These are phyloP conservation scores for Cyathus striatus DNA, from an alignment of 768 basidiomycete species.

Conservation along the genomic window DNA sequence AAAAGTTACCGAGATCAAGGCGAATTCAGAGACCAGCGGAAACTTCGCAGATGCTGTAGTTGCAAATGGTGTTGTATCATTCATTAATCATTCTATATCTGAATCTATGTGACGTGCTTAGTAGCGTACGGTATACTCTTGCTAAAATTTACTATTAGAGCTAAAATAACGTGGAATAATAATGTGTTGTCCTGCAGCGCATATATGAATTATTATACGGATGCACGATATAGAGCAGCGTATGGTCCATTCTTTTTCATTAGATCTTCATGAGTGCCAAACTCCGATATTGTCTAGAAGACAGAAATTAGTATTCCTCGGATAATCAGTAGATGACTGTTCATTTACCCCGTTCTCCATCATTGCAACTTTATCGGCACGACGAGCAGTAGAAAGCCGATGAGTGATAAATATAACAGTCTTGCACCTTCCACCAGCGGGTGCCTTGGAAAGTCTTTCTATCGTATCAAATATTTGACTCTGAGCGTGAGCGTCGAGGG, in stretches of 20 bases:
- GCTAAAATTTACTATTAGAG: neutral
- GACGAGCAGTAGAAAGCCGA: constrained; percentile 72
- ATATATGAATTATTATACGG: constrained; percentile 35
- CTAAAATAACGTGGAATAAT: constrained; percentile 2
- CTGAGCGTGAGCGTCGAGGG: constrained; percentile 76
- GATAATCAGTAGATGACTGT: constrained; percentile 6
- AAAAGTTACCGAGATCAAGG: constrained; percentile 29
- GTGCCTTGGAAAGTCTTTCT: constrained; percentile 53
- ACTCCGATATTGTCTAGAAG: constrained; percentile 67
- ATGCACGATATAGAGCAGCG: constrained; percentile 65
- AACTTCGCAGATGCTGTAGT: constrained; percentile 65
- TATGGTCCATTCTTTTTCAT: constrained; percentile 57
- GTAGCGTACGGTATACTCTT: neutral
- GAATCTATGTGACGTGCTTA: constrained; percentile 17
- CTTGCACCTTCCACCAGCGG: constrained; percentile 55
- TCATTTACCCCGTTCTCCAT: constrained; percentile 67
- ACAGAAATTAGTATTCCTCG: constrained; percentile 4
- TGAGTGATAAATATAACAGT: constrained; percentile 84
- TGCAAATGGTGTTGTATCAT: constrained; percentile 58
- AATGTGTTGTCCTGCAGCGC: neutral
- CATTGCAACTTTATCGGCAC: constrained; percentile 84
- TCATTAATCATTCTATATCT: constrained; percentile 56
- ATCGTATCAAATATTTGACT: constrained; percentile 77
- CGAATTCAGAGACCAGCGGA: constrained; percentile 33
- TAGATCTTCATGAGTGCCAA: constrained; percentile 69